These are phyloP conservation scores for Xylaria cubensis DNA, from an alignment of 495 filamentous ascomycete species.

Conservation along the genomic window DNA sequence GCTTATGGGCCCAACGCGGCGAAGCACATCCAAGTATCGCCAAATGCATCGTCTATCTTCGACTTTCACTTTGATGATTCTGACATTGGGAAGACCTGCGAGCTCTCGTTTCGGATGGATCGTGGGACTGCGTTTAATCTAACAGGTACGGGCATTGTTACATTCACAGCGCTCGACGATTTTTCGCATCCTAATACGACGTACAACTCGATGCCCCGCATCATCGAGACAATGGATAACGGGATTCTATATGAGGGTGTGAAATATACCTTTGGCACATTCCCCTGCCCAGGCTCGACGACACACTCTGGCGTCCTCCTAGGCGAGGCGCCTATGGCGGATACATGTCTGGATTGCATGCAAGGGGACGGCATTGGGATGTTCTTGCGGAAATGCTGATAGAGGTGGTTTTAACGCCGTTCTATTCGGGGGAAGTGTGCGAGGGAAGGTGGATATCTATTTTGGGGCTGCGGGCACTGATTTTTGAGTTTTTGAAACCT, in stretches of 20 bases:
- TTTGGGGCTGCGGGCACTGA: background rate
- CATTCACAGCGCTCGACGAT: conserved; percentile 56
- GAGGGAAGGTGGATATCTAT: conserved; percentile 18
- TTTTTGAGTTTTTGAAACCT: conserved; percentile 13
- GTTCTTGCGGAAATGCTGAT: conserved; percentile 24
- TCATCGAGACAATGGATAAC: conserved; percentile 36
- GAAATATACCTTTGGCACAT: conserved; percentile 17
- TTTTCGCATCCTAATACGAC: conserved; percentile 52
- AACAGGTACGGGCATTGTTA: conserved; percentile 61
- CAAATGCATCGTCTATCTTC: conserved; percentile 67
- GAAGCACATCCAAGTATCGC: conserved; percentile 64
- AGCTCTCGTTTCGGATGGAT: conserved; percentile 64
- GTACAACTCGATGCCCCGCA: conserved; percentile 58
- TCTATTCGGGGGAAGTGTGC: too few species aligned
- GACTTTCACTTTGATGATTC: conserved; percentile 70
- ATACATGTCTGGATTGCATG: conserved; percentile 25
- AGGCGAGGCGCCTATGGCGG: conserved; percentile 23
- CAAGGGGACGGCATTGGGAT: conserved; percentile 21
- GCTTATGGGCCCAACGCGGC: conserved; percentile 45
- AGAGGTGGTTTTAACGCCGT: background rate
- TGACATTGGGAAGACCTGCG: conserved; percentile 66
- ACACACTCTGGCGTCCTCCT: conserved; percentile 2
- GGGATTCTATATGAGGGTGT: conserved; percentile 24
- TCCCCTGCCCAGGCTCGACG: conserved; percentile 34
- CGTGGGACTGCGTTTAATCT: conserved; percentile 55